Conservation (phyloP, 257 asterid species). For the Solanum peruvianum region DNA sequence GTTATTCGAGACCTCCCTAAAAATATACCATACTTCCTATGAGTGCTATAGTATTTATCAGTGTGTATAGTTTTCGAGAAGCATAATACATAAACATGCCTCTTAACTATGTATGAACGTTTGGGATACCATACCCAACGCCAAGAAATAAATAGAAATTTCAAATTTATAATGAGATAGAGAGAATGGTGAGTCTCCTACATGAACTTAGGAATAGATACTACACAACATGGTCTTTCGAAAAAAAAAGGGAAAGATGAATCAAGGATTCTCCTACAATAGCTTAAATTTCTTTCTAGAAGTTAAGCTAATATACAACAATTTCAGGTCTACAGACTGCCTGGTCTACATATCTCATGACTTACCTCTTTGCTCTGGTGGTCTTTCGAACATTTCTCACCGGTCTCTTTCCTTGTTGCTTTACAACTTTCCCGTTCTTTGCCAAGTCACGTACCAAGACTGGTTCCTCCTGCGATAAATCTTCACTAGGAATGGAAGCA, state of each 20-base stretch:
- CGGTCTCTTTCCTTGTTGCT: slow-evolving; percentile 26
- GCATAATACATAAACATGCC: not conserved
- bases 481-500: slow-evolving; percentile 28
- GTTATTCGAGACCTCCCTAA: slow-evolving; percentile 87
- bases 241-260: not conserved
- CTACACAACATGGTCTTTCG: not conserved
- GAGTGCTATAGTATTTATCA: not conserved
- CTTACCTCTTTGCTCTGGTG: slow-evolving; percentile 35
- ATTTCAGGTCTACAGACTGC: slow-evolving; percentile 14
- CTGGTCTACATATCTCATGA: slow-evolving; percentile 5
- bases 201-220: not conserved
- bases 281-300: not conserved
- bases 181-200: not conserved
- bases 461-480: slow-evolving; percentile 10
- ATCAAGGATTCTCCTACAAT: not conserved
- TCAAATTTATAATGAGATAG: not conserved
- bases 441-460: not conserved
- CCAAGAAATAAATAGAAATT: not conserved
- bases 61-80: not conserved
- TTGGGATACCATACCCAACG: not conserved
- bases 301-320: slow-evolving; percentile 8
- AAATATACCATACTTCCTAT: slow-evolving; percentile 25
- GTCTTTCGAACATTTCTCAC: slow-evolving; percentile 20
- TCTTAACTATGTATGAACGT: not conserved
- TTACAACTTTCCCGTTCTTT: not conserved